Percentiles rank a stretch among this genome's conserved stretches.
These are phyloP conservation scores for Dorcoceras hygrometricum DNA, from an alignment of 257 asterid genomes.

Conservation along the genomic window DNA sequence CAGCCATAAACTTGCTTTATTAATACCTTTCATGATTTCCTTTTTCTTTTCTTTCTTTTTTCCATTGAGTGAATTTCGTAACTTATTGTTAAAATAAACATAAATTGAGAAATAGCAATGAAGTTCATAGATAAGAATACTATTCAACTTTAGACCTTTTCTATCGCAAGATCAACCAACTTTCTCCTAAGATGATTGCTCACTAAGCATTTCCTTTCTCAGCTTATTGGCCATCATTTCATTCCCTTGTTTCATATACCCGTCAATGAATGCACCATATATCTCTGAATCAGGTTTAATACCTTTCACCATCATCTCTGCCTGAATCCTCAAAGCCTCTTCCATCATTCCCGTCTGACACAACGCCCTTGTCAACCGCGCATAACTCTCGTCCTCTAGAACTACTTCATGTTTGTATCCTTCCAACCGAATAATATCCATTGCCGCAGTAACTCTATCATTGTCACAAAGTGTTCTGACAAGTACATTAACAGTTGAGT, in stretches of 20 bases:
- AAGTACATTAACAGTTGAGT: slow-evolving; percentile 46
- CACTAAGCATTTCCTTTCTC: slow-evolving; percentile 51
- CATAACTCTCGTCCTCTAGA: slow-evolving; percentile 52
- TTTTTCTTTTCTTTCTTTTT: too few relatives aligned
- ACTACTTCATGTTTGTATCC: slow-evolving; percentile 39
- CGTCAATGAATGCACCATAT: slow-evolving; percentile 58
- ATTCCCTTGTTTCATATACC: slow-evolving; percentile 52
- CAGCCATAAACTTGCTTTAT: too few relatives aligned
- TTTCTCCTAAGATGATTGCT: slow-evolving; percentile 22
- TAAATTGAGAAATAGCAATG: too few relatives aligned
- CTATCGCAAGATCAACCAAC: too few relatives aligned
- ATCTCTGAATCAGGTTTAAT: slow-evolving; percentile 51
- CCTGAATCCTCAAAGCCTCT: slow-evolving; percentile 71
- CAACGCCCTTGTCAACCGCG: slow-evolving; percentile 44
- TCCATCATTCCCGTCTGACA: slow-evolving; percentile 62
- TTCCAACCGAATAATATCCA: slow-evolving; percentile 35
- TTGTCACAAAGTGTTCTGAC: slow-evolving; percentile 47
- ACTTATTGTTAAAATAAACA: too few relatives aligned
- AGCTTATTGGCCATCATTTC: slow-evolving; percentile 42
- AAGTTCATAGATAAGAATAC: too few relatives aligned
- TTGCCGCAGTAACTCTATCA: slow-evolving; percentile 40
- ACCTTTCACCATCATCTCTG: slow-evolving; percentile 73
- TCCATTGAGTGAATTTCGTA: too few relatives aligned
- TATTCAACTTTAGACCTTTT: too few relatives aligned
- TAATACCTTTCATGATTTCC: too few relatives aligned